Evolutionary conservation across 73 alveolate species (phyloP).

Genomic region (Stentor coeruleus): DNA sequence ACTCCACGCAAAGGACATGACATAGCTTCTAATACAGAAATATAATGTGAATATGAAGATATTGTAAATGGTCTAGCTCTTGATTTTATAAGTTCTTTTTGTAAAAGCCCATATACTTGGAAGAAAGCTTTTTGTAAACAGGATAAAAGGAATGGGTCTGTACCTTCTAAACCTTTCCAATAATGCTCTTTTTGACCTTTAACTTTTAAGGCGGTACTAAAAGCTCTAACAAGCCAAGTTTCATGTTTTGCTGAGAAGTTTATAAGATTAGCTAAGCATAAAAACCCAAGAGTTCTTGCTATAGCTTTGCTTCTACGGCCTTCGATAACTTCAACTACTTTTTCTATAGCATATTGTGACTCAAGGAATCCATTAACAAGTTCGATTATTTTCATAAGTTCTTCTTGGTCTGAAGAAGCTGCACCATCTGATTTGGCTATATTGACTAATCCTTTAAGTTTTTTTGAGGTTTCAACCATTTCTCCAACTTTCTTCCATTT

Average conservation of each 20-base stretch:
- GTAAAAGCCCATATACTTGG: constrained; percentile 18
- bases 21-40: constrained; percentile 11
- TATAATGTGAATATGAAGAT: neutral
- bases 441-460: neutral
- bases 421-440: neutral
- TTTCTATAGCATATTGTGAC: neutral
- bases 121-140: neutral
- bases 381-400: neutral
- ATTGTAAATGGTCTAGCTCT: constrained; percentile 10
- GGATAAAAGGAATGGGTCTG: neutral
- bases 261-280: neutral
- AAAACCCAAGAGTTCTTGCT: neutral
- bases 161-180: constrained; percentile 11
- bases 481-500: neutral
- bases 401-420: neutral
- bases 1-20: neutral
- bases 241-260: constrained; percentile 5
- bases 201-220: neutral
- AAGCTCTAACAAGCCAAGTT: constrained; percentile 17
- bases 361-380: constrained; percentile 12
- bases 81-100: neutral
- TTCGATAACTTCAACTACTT: constrained; percentile 13
- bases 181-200: neutral
- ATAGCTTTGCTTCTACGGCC: constrained; percentile 10
- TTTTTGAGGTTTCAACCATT: neutral